phyloP scores from a whole-genome alignment of 345 rosid species.

The Alliaria petiolata region DNA sequence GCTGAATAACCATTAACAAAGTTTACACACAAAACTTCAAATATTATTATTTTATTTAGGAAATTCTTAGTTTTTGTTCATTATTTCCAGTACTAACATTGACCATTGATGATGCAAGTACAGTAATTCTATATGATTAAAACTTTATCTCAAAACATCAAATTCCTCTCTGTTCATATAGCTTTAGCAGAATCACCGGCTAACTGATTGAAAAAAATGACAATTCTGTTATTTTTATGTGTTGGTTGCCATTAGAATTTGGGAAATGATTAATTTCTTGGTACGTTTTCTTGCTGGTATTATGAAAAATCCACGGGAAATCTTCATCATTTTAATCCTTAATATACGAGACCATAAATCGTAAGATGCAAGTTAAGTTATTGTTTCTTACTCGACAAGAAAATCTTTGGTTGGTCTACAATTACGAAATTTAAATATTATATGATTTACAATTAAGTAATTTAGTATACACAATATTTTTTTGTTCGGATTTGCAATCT shows the following conservation, averaged over 20 bases:
- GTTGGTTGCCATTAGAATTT: neutral
- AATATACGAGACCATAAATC: too few species aligned
- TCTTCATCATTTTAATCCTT: constrained; percentile 9
- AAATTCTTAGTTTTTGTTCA: neutral
- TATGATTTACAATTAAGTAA: neutral
- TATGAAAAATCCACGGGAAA: constrained; percentile 10
- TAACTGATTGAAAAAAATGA: neutral
- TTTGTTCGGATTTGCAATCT: neutral
- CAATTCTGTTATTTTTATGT: neutral
- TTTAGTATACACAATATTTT: neutral
- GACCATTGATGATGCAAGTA: neutral
- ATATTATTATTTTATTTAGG: neutral
- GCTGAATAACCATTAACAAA: too few species aligned
- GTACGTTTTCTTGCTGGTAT: constrained; percentile 1
- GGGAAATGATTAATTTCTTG: neutral
- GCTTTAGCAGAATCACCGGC: neutral
- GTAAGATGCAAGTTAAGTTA: constrained; percentile 15
- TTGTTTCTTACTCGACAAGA: constrained; percentile 12
- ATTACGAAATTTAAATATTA: neutral
- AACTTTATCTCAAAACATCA: neutral
- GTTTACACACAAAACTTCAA: too few species aligned
- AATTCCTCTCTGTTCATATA: neutral
- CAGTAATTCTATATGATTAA: neutral
- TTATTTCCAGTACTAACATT: too few species aligned
- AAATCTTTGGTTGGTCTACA: constrained; percentile 1